Percentiles rank a stretch among this genome's conserved stretches.
phyloP scores from a whole-genome alignment of 148 eudicot genomes.

The Pharnaceum exiguum region DNA sequence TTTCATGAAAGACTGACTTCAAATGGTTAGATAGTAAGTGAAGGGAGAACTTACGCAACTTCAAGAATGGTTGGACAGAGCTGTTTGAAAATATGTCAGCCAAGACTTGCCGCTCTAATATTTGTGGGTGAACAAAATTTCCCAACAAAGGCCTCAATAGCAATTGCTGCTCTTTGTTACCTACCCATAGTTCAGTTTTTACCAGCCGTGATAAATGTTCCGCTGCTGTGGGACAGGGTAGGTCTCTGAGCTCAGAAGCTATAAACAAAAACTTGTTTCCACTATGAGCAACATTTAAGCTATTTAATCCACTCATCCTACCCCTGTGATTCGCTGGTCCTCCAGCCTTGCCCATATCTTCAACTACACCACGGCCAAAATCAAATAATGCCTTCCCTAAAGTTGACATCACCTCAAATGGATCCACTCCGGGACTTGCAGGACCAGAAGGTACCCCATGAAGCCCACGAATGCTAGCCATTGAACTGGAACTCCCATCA shows the following conservation, averaged over 20 bases:
- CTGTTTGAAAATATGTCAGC: slow-evolving; percentile 48
- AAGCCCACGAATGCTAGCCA: slow-evolving; percentile 44
- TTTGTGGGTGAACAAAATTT: slow-evolving; percentile 67
- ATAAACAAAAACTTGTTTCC: slow-evolving; percentile 45
- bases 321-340: slow-evolving; percentile 55
- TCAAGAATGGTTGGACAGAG: slow-evolving; percentile 51
- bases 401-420: slow-evolving; percentile 82
- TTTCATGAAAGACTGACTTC: slow-evolving; percentile 68
- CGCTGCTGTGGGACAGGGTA: slow-evolving; percentile 87
- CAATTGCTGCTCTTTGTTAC: slow-evolving; percentile 68
- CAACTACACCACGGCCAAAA: slow-evolving; percentile 95
- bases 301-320: slow-evolving; percentile 27
- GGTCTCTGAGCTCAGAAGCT: slow-evolving; percentile 75
- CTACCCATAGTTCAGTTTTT: slow-evolving; percentile 77
- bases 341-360: slow-evolving; percentile 84
- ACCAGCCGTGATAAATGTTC: slow-evolving; percentile 55
- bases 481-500: slow-evolving; percentile 38
- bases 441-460: slow-evolving; percentile 46
- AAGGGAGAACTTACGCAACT: slow-evolving; percentile 62
- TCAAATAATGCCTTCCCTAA: slow-evolving; percentile 86
- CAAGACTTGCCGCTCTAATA: slow-evolving; percentile 69
- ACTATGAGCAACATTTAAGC: slow-evolving; percentile 25
- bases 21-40: slow-evolving; percentile 69
- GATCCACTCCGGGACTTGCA: slow-evolving; percentile 77
- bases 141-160: slow-evolving; percentile 68